These are phyloP conservation scores for Porcisia hertigi DNA, from an alignment of 208 protist species.

Conservation along the genomic window DNA sequence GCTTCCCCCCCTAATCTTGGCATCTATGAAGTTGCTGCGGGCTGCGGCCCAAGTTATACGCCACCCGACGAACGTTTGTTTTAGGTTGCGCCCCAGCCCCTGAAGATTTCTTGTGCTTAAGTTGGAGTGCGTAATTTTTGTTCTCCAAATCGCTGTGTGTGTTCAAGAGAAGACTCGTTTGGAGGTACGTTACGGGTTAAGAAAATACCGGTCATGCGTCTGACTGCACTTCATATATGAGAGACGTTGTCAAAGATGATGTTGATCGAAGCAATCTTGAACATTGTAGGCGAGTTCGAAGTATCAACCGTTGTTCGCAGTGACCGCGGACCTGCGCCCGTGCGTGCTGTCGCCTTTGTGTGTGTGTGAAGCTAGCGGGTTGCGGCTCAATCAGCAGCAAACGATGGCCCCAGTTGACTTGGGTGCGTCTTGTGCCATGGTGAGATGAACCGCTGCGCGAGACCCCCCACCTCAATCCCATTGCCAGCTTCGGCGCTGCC, in stretches of 20 bases:
- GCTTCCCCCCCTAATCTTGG: neutral
- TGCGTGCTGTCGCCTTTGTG: neutral
- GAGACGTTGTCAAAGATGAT: no score
- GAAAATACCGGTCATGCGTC: no score
- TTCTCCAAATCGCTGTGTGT: no score
- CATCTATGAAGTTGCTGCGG: neutral
- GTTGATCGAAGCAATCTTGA: no score
- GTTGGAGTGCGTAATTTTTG: no score
- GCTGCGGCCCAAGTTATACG: neutral
- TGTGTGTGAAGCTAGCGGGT: neutral
- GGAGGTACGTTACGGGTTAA: no score
- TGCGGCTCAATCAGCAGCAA: neutral
- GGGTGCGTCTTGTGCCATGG: neutral
- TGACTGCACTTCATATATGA: no score
- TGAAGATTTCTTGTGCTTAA: neutral
- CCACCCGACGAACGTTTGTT: neutral
- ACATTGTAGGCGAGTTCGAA: neutral
- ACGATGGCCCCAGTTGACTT: no score
- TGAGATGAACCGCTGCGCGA: neutral
- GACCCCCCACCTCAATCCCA: neutral
- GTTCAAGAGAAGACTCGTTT: no score
- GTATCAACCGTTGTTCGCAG: neutral
- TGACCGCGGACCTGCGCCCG: neutral
- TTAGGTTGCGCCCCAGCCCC: neutral
- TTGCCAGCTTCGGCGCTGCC: neutral